phyloP scores from a whole-genome alignment of 1,139 yeast genomes.

The Keqinozyma sinolaborantium region DNA sequence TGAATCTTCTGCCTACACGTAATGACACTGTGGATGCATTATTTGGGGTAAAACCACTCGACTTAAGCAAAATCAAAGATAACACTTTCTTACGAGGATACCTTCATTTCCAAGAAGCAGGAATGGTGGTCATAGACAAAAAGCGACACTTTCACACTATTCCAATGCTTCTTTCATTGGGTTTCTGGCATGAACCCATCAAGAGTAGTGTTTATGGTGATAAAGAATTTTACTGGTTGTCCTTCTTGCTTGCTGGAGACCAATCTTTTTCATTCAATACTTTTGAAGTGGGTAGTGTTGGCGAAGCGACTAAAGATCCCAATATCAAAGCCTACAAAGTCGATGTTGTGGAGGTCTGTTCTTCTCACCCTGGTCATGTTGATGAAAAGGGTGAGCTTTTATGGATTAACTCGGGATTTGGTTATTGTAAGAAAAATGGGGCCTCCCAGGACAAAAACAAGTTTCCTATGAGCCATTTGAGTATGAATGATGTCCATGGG shows the following conservation, averaged over 20 bases:
- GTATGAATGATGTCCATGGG: constrained; percentile 20
- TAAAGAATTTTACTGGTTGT: constrained; percentile 57
- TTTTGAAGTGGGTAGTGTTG: constrained; percentile 45
- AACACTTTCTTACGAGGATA: constrained; percentile 46
- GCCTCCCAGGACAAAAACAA: constrained; percentile 22
- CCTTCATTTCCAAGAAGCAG: constrained; percentile 58
- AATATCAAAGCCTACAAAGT: constrained; percentile 26
- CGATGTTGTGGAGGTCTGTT: constrained; percentile 50
- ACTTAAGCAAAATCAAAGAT: constrained; percentile 7
- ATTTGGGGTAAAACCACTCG: constrained; percentile 27
- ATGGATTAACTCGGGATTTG: constrained; percentile 70
- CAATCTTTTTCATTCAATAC: constrained; percentile 37
- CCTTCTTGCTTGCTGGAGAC: constrained; percentile 49
- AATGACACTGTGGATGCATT: constrained; percentile 31
- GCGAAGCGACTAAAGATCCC: constrained; percentile 20
- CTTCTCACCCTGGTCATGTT: constrained; percentile 69
- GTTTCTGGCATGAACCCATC: constrained; percentile 36
- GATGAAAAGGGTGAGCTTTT: constrained; percentile 44
- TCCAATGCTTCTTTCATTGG: constrained; percentile 38
- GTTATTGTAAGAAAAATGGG: constrained; percentile 53
- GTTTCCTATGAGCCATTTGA: constrained; percentile 30
- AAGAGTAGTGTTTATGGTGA: constrained; percentile 49
- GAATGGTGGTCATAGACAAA: constrained; percentile 47
- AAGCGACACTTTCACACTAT: constrained; percentile 42
- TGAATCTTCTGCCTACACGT: constrained; percentile 38